Percentiles rank a stretch among this genome's conserved stretches.
Evolutionary conservation across 129 eudicot species (phyloP).

Genomic region (Ambrosia trifida): DNA sequence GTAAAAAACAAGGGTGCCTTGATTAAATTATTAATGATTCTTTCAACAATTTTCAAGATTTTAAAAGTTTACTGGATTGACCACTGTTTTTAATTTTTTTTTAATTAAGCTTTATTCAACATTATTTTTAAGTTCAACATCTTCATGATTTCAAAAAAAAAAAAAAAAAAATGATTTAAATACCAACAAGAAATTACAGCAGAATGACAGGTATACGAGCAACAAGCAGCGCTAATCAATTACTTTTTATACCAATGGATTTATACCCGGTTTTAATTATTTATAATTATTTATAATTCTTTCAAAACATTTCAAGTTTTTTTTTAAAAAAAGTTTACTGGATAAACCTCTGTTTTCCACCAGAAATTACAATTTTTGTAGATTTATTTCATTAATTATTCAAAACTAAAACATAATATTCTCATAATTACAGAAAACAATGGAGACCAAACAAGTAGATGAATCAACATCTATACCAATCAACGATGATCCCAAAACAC

Average conservation of each 20-base stretch:
- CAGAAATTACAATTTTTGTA: background rate
- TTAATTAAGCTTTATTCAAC: too few relatives aligned
- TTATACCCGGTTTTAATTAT: too few relatives aligned
- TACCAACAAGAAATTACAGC: too few relatives aligned
- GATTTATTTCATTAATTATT: too few relatives aligned
- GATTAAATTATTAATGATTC: background rate
- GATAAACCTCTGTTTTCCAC: background rate
- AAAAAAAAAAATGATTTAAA: too few relatives aligned
- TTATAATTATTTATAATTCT: background rate
- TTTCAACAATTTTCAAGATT: background rate
- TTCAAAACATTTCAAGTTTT: background rate
- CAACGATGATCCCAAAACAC: constrained; percentile 50
- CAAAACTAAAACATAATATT: too few relatives aligned
- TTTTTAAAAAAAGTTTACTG: background rate
- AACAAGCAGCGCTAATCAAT: too few relatives aligned
- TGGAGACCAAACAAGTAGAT: constrained; percentile 33
- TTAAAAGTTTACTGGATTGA: background rate
- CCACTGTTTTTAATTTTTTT: background rate
- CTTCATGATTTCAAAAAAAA: too few relatives aligned
- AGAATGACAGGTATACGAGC: too few relatives aligned
- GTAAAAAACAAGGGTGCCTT: too few relatives aligned
- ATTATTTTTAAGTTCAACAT: too few relatives aligned
- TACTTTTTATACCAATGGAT: too few relatives aligned
- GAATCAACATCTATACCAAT: constrained; percentile 39
- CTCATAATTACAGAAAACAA: constrained; percentile 30